These are phyloP conservation scores for Vaccinium corymbosum DNA, from an alignment of 148 eudicot genomes.

Conservation along the genomic window DNA sequence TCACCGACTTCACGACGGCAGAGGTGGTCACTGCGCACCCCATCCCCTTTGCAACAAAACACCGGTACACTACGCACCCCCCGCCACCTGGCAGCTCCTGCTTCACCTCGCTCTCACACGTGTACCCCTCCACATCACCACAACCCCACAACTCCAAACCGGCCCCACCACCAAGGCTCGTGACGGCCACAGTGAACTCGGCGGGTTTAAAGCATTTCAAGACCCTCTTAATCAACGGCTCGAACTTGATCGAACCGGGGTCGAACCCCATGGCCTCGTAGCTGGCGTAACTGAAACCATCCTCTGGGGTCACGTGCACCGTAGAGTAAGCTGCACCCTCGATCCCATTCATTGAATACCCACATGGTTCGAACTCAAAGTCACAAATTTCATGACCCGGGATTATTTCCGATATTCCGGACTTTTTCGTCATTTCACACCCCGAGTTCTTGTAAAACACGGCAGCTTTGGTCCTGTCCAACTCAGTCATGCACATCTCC, in stretches of 20 bases:
- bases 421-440: constrained; percentile 39
- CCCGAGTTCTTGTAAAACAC: constrained; percentile 35
- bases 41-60: neutral
- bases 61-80: constrained; percentile 16
- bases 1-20: neutral
- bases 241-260: constrained; percentile 17
- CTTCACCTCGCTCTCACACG: constrained; percentile 18
- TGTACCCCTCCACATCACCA: constrained; percentile 23
- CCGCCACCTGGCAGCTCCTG: constrained; percentile 23
- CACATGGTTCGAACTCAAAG: constrained; percentile 57
- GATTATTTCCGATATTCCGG: constrained; percentile 34
- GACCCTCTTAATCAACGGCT: constrained; percentile 32
- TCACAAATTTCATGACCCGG: constrained; percentile 47
- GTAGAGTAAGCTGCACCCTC: constrained; percentile 44
- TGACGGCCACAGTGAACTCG: constrained; percentile 42
- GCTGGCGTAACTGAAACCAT: constrained; percentile 59
- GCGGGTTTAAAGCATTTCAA: constrained; percentile 39
- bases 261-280: constrained; percentile 57
- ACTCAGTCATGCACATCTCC: constrained; percentile 56
- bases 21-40: neutral
- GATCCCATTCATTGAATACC: constrained; percentile 59
- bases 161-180: neutral
- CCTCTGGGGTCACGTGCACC: constrained; percentile 54
- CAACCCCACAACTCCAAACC: neutral
- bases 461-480: constrained; percentile 32